Base-by-base conservation (phyloP, 768 basidiomycete genomes). In the Lactifluus rugatus region DNA sequence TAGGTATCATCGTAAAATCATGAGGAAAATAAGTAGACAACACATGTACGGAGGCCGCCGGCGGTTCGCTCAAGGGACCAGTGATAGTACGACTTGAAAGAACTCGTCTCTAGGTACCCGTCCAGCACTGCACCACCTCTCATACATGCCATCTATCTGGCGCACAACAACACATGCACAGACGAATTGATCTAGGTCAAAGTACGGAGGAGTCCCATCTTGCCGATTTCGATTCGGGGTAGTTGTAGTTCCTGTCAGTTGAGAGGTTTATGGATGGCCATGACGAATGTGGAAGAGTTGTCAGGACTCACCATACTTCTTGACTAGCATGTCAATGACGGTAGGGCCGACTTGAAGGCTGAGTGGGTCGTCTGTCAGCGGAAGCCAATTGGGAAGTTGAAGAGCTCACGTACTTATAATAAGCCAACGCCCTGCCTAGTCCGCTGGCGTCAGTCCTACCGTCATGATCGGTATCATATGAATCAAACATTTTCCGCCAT, bases 1-100 rank as follows among this genome's bases (percentile, higher is more conserved):
- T 8, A 0, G 41, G 19, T 42, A 42, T n/a, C 41, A 21, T 42
- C 21, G 19, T 19, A 5, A 42, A 21, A 42, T 21, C 19, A 16
- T n/a, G 19, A 8, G 5, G 19, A 11, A 31, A 44, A 44, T 21
- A 23, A 44, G 42, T 23, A 23, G 7, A 44, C 21, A 44, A 44
- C 4, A 44, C 42, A 44, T 7, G 42, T 16, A 13, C 14, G n/a
- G 19, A 34, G 6, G 19, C 23, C n/a, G n/a, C n/a, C n/a, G n/a
- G n/a, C n/a, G n/a, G n/a, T n/a, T n/a, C n/a, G 26, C 48, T 60
- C 54, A 60, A 42, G 59, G 59, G 2, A 56, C n/a, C n/a, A n/a
- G 59, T 2, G 45, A 16, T 51, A 56, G 47, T 28, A 56, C 45
- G 0, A 34, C 36, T 19, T 3, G 17, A 25, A 60, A 26, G 48